Evolutionary conservation across 2,329 filamentous ascomycete genomes (phyloP).

Genomic region (Hypocreales sp.): DNA sequence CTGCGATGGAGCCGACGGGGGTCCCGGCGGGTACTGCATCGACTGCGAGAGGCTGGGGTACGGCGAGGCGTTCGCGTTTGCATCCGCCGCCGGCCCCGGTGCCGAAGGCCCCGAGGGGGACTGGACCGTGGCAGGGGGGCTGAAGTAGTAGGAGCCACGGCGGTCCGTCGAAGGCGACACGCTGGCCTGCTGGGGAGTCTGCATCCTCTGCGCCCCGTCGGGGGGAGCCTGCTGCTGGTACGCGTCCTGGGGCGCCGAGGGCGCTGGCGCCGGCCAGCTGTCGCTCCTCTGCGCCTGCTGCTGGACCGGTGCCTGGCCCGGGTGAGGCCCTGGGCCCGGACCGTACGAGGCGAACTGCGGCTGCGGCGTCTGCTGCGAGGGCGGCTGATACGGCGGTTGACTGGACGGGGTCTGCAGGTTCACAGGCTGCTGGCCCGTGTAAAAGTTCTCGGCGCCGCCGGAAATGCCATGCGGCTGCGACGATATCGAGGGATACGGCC

Average conservation of each 20-base stretch:
- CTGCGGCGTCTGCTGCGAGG: conserved; percentile 17
- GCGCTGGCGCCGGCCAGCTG: conserved; percentile 31
- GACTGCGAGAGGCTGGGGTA: conserved; percentile 36
- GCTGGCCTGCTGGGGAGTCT: conserved; percentile 13
- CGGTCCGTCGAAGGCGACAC: conserved; percentile 27
- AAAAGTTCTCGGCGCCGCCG: conserved; percentile 62
- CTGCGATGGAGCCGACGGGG: conserved; percentile 19
- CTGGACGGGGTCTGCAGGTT: conserved; percentile 8
- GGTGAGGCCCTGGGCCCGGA: conserved; percentile 22
- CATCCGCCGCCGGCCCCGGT: conserved; percentile 23
- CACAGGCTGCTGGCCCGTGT: conserved; percentile 48
- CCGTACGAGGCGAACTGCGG: conserved; percentile 27
- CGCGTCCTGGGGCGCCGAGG: conserved; percentile 19
- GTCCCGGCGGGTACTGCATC: conserved; percentile 27
- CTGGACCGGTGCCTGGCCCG: conserved; percentile 27
- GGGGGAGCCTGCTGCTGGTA: conserved; percentile 12
- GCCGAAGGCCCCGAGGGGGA: conserved; percentile 20
- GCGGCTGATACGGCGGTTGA: conserved; percentile 12
- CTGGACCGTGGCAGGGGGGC: conserved; percentile 17
- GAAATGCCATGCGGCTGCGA: conserved; percentile 30
- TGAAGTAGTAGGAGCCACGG: conserved; percentile 43
- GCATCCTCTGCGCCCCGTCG: conserved; percentile 12
- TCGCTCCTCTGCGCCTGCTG: conserved; percentile 31
- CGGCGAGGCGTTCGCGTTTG: conserved; percentile 25
- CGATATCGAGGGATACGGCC: conserved; percentile 58